Evolutionary conservation across 2,329 filamentous ascomycete species (phyloP).

Genomic region (Zymoseptoria brevis): DNA sequence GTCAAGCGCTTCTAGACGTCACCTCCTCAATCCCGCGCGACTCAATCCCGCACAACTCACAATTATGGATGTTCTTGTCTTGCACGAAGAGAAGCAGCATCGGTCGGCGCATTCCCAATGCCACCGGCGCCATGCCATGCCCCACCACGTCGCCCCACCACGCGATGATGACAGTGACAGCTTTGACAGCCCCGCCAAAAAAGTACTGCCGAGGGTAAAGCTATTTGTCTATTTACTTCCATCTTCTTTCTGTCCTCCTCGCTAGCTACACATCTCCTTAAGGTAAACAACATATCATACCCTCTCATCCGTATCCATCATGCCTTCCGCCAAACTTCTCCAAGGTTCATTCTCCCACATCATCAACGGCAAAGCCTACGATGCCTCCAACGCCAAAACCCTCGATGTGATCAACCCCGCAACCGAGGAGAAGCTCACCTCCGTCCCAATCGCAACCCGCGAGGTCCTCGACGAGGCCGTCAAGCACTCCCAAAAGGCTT

Average conservation of each 20-base stretch:
- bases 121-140: background rate
- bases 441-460: conserved; percentile 31
- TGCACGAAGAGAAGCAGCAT: background rate
- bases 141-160: background rate
- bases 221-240: background rate
- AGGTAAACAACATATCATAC: no score
- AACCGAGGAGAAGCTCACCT: conserved; percentile 29
- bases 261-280: background rate
- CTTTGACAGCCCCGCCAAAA: background rate
- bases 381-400: conserved; percentile 20
- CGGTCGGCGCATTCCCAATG: background rate
- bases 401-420: conserved; percentile 30
- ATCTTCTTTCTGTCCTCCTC: background rate
- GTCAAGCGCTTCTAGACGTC: background rate
- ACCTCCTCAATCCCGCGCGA: background rate
- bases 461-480: conserved; percentile 34
- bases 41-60: background rate
- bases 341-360: conserved; percentile 27
- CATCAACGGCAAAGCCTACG: conserved; percentile 30
- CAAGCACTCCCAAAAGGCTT: conserved; percentile 29
- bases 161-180: background rate
- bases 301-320: background rate
- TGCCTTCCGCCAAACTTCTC: conserved; percentile 14
- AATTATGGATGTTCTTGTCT: background rate
- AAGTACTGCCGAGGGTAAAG: background rate